Conservation (phyloP, 2,329 filamentous ascomycete species). For the Stachybotrys echinatus region DNA sequence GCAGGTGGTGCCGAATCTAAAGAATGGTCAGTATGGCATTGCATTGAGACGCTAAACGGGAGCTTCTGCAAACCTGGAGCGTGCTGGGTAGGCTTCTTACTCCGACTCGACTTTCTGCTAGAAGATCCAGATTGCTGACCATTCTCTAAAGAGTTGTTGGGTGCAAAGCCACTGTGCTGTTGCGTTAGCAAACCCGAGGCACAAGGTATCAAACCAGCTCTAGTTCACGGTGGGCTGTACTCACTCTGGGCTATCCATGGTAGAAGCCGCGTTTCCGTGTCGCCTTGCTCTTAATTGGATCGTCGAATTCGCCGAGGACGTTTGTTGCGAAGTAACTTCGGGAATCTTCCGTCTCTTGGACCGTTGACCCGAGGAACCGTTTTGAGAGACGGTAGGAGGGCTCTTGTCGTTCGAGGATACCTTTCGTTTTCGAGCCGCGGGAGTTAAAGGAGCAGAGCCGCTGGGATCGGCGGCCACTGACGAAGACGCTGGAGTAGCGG, state of each 20-base stretch:
- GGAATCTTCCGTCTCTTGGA: conserved; percentile 67
- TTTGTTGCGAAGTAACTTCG: conserved; percentile 35
- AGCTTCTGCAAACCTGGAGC: conserved; percentile 28
- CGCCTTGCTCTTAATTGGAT: conserved; percentile 37
- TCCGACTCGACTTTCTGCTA: conserved; percentile 67
- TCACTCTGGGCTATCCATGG: conserved; percentile 73
- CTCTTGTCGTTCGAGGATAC: conserved; percentile 45
- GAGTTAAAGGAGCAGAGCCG: conserved; percentile 32
- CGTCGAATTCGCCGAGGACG: conserved; percentile 23
- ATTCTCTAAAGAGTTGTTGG: conserved; percentile 49
- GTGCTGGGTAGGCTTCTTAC: conserved; percentile 57
- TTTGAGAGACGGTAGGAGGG: conserved; percentile 24
- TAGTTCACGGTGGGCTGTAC: conserved; percentile 10
- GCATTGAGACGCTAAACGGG: neutral
- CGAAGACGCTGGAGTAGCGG: conserved; percentile 33
- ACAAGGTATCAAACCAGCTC: no score
- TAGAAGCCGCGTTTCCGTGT: conserved; percentile 55
- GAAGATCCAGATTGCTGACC: conserved; percentile 56
- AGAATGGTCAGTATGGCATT: conserved; percentile 6
- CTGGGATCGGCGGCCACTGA: conserved; percentile 32
- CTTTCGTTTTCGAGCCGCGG: conserved; percentile 70
- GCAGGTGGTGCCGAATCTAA: conserved; percentile 27
- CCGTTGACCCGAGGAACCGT: conserved; percentile 45
- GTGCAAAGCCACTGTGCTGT: conserved; percentile 35
- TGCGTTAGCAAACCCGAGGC: neutral